phyloP scores from a whole-genome alignment of 768 basidiomycete genomes.

The Polyporus arcularius region DNA sequence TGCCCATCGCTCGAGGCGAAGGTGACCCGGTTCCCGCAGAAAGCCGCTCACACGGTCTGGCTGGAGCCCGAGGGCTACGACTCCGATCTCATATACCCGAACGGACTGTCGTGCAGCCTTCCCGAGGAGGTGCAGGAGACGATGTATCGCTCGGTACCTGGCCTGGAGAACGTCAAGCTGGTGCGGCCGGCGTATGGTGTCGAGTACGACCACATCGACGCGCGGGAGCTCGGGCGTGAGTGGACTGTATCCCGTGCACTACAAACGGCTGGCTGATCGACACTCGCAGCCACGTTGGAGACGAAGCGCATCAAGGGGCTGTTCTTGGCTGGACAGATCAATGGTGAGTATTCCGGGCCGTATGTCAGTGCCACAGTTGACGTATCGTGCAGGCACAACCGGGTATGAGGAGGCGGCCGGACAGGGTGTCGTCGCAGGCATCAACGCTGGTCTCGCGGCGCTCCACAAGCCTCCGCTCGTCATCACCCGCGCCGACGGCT shows the following conservation, averaged over 20 bases:
- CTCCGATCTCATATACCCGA: conserved; percentile 88
- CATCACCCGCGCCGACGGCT: conserved; percentile 83
- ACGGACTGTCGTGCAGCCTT: conserved; percentile 85
- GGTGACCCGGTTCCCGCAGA: conserved; percentile 75
- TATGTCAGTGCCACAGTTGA: not conserved
- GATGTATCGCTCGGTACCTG: conserved; percentile 83
- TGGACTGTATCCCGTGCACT: conserved; percentile 14
- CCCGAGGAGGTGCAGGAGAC: conserved; percentile 83
- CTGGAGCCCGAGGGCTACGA: conserved; percentile 92
- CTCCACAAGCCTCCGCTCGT: conserved; percentile 54
- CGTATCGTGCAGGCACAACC: conserved; percentile 66
- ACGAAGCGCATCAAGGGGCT: conserved; percentile 85
- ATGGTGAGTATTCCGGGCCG: conserved; percentile 43
- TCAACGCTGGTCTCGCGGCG: conserved; percentile 81
- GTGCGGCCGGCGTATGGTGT: conserved; percentile 88
- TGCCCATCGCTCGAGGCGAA: conserved; percentile 92
- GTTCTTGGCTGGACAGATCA: conserved; percentile 90
- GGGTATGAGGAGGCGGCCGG: conserved; percentile 95
- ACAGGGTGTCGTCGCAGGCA: conserved; percentile 85
- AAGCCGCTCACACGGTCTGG: conserved; percentile 76
- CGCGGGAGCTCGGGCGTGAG: conserved; percentile 75
- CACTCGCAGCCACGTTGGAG: conserved; percentile 67
- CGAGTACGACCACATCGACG: conserved; percentile 90
- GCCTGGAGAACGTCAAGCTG: conserved; percentile 83
- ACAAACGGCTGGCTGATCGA: not conserved